Conservation (phyloP, 148 eudicot species). For the Drosera capensis region DNA sequence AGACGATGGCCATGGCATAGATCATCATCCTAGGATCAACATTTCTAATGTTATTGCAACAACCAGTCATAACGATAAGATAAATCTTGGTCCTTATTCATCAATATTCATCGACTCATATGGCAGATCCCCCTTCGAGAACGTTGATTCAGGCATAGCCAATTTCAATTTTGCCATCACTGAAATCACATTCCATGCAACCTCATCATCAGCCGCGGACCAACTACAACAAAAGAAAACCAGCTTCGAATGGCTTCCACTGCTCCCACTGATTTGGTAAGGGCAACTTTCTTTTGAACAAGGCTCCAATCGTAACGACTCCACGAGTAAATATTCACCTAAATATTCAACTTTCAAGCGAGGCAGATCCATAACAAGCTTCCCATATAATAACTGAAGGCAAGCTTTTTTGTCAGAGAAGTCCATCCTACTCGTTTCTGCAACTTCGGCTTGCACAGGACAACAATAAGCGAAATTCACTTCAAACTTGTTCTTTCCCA, state of each 20-base stretch:
- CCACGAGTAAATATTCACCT: conserved; percentile 19
- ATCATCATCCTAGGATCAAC: no score
- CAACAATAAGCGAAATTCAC: conserved; percentile 26
- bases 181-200: conserved; percentile 42
- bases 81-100: no score
- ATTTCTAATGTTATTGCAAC: no score
- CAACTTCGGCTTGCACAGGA: conserved; percentile 13
- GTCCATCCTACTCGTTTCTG: conserved; percentile 3
- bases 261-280: conserved; percentile 11
- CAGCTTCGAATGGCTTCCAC: conserved; percentile 4
- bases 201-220: conserved; percentile 31
- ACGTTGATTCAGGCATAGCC: neutral
- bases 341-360: conserved; percentile 18
- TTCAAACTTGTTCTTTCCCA: conserved; percentile 25
- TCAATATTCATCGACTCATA: neutral
- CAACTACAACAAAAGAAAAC: conserved; percentile 37
- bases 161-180: conserved; percentile 16
- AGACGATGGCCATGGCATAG: no score
- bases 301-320: conserved; percentile 16
- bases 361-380: conserved; percentile 13
- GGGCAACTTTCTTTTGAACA: conserved; percentile 29
- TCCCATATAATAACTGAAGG: conserved; percentile 16
- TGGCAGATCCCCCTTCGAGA: neutral
- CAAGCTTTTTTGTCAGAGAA: conserved; percentile 1
- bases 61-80: no score